Conservation (phyloP, 768 basidiomycete genomes). For the Rhodotorula kratochvilovae region DNA sequence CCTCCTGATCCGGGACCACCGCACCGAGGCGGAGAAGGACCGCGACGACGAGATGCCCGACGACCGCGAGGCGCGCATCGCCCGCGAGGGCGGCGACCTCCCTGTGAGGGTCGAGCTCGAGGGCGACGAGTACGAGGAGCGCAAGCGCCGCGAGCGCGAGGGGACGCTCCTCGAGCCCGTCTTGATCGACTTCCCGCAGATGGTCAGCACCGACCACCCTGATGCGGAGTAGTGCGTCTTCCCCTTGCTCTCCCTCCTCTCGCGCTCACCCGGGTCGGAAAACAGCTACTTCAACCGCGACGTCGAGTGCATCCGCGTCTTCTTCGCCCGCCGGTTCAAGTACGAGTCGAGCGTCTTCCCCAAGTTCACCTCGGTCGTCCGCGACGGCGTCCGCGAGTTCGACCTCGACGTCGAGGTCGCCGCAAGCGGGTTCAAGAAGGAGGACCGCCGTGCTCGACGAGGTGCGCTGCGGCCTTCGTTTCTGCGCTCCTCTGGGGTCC, state of each 20-base stretch:
- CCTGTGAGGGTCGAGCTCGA: slow-evolving; percentile 33
- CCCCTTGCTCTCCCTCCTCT: neutral
- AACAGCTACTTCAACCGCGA: slow-evolving; percentile 98
- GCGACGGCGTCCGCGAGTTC: slow-evolving; percentile 57
- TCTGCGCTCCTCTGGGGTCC: too few relatives aligned
- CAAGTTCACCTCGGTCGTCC: slow-evolving; percentile 62
- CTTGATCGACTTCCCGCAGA: slow-evolving; percentile 98
- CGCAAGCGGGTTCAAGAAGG: slow-evolving; percentile 85
- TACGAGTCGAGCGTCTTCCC: slow-evolving; percentile 90
- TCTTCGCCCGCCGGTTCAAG: slow-evolving; percentile 82
- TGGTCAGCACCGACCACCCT: slow-evolving; percentile 93
- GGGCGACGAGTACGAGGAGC: slow-evolving; percentile 32
- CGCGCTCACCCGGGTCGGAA: neutral
- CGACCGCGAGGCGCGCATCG: slow-evolving; percentile 34
- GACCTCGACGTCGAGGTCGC: slow-evolving; percentile 83
- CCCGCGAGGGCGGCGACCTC: slow-evolving; percentile 13
- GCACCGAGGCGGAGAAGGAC: slow-evolving; percentile 34
- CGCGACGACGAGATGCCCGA: slow-evolving; percentile 37
- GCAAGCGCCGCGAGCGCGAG: slow-evolving; percentile 23
- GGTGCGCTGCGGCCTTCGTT: slow-evolving; percentile 56
- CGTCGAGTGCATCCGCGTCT: slow-evolving; percentile 89
- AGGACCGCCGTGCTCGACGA: slow-evolving; percentile 78
- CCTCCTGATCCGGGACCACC: slow-evolving; percentile 73
- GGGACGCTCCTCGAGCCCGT: slow-evolving; percentile 58
- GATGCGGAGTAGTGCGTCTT: slow-evolving; percentile 85